Percentiles rank a stretch among this genome's conserved stretches.
Conservation (phyloP, 1,284 basidiomycete species). For the Ganoderma multipileum region DNA sequence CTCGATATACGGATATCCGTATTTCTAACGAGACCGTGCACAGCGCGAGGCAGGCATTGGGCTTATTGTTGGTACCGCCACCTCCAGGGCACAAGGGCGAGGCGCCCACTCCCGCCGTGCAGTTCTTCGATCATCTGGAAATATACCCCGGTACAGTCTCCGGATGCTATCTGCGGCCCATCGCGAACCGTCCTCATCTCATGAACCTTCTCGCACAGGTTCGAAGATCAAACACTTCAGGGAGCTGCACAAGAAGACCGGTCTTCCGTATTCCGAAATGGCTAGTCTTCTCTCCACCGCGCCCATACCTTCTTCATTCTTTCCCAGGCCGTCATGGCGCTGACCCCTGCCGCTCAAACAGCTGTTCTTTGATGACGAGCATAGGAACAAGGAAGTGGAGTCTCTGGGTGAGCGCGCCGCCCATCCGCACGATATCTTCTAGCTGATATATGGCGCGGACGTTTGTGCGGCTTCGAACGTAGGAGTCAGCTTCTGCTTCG, state of each 20-base stretch:
- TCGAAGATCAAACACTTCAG: conserved; percentile 87
- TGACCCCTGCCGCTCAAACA: conserved; percentile 34
- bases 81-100: conserved; percentile 45
- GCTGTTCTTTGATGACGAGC: conserved; percentile 89
- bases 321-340: neutral
- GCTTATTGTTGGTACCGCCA: conserved; percentile 69
- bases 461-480: conserved; percentile 1
- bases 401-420: conserved; percentile 54
- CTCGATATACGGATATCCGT: neutral
- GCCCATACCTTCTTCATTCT: conserved; percentile 9
- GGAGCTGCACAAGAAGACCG: conserved; percentile 77
- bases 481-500: conserved; percentile 78
- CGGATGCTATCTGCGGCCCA: neutral
- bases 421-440: conserved; percentile 26
- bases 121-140: conserved; percentile 82
- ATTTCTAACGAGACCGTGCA: neutral
- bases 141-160: conserved; percentile 78
- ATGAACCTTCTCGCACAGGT: conserved; percentile 46
- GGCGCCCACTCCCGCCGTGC: conserved; percentile 57
- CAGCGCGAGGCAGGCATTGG: conserved; percentile 81
- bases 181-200: neutral
- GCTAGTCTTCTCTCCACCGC: conserved; percentile 45
- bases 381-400: conserved; percentile 80
- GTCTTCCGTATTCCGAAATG: conserved; percentile 87
- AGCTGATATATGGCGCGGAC: conserved; percentile 8